phyloP scores from a whole-genome alignment of 1,284 basidiomycete species.

The Phellinidium pouzarii region DNA sequence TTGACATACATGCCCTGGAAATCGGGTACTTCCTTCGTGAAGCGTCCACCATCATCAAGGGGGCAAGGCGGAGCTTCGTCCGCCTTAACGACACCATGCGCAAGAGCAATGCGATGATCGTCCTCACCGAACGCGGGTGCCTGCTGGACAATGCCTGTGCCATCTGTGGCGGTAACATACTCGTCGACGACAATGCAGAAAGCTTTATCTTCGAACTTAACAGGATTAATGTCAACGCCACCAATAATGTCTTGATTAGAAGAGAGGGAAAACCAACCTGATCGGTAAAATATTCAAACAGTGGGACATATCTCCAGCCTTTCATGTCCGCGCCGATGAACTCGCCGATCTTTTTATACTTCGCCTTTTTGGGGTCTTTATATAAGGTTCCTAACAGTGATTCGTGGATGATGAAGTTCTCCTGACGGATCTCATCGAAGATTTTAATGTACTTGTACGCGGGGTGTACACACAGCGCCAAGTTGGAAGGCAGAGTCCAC shows the following conservation, averaged over 20 bases:
- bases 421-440: conserved; percentile 81
- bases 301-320: conserved; percentile 92
- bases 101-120: conserved; percentile 91
- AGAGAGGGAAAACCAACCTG: conserved; percentile 47
- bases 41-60: conserved; percentile 84
- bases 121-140: conserved; percentile 99
- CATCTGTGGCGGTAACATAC: conserved; percentile 91
- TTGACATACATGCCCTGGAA: conserved; percentile 92
- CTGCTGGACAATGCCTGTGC: conserved; percentile 99
- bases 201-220: conserved; percentile 83
- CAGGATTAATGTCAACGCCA: neutral
- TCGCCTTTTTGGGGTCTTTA: conserved; percentile 97
- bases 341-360: conserved; percentile 85
- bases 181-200: conserved; percentile 88
- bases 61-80: conserved; percentile 97
- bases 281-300: conserved; percentile 96
- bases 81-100: conserved; percentile 71
- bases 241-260: conserved; percentile 1
- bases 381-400: conserved; percentile 84
- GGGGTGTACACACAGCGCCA: conserved; percentile 94
- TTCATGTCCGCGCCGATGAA: conserved; percentile 92
- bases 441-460: conserved; percentile 97
- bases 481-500: conserved; percentile 96
- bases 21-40: conserved; percentile 86
- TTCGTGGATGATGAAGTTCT: conserved; percentile 93